Evolutionary conservation across 345 rosid species (phyloP).

Genomic region (Leavenworthia alabamica): DNA sequence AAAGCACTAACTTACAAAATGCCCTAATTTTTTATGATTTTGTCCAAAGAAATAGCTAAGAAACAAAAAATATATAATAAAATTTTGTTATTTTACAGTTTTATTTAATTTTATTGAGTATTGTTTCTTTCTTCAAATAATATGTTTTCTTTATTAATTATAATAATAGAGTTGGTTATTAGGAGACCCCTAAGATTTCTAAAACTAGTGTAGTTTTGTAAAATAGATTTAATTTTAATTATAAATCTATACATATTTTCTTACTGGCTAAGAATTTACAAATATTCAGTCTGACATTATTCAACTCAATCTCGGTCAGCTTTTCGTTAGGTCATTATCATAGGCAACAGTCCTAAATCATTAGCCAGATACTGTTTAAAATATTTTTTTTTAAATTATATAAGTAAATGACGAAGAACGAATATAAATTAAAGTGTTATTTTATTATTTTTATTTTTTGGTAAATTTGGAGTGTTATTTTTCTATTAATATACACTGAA

Average conservation of each 20-base stretch:
- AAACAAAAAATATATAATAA: too few species aligned
- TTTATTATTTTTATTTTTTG: too few species aligned
- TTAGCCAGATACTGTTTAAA: constrained; percentile 15
- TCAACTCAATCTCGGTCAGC: constrained; percentile 19
- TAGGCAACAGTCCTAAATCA: constrained; percentile 24
- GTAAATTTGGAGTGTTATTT: not conserved
- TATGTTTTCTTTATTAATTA: too few species aligned
- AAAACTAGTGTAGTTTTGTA: too few species aligned
- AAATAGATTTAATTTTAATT: not conserved
- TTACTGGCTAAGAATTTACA: constrained; percentile 21
- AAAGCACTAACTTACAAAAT: constrained; percentile 8
- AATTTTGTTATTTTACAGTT: too few species aligned
- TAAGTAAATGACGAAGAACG: constrained; percentile 14
- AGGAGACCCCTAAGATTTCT: too few species aligned
- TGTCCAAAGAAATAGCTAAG: too few species aligned
- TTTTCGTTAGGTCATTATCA: constrained; percentile 29
- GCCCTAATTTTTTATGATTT: constrained; percentile 9
- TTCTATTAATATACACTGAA: constrained; percentile 3
- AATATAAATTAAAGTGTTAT: too few species aligned
- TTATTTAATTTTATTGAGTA: too few species aligned
- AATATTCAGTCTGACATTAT: constrained; percentile 30
- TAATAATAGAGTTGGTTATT: too few species aligned
- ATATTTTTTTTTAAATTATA: not conserved
- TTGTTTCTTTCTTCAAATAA: too few species aligned
- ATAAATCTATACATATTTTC: too few species aligned